phyloP scores from a whole-genome alignment of 352 stramenopile genomes.

The Pythium phragmiticola region DNA sequence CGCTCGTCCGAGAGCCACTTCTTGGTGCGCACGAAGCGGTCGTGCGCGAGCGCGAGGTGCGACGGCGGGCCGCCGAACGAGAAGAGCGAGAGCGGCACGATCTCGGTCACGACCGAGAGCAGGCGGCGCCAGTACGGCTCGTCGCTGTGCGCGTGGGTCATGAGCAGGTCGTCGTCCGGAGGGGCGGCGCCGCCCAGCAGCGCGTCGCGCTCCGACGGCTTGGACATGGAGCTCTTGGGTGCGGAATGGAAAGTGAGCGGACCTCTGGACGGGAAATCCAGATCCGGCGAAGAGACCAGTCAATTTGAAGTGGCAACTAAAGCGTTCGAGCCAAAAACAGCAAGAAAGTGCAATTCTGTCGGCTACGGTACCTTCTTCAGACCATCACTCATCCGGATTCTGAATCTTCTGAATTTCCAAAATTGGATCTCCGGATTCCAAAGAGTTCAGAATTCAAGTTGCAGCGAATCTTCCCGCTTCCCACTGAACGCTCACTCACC shows the following conservation, averaged over 20 bases:
- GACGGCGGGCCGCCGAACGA: slow-evolving; percentile 66
- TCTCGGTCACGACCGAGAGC: slow-evolving; percentile 50
- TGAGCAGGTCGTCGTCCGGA: slow-evolving; percentile 4
- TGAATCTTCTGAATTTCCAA: background rate
- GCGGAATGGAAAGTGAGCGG: background rate
- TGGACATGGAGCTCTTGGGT: background rate
- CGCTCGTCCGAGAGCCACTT: slow-evolving; percentile 91
- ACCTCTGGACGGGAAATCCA: background rate
- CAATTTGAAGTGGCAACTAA: background rate
- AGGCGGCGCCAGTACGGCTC: slow-evolving; percentile 49
- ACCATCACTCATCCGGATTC: background rate
- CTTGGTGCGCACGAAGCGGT: slow-evolving; percentile 84
- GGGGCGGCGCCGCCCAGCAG: slow-evolving; percentile 22
- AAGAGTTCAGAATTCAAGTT: background rate
- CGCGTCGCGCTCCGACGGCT: slow-evolving; percentile 27
- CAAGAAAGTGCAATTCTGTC: background rate
- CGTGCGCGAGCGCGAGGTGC: slow-evolving; percentile 60
- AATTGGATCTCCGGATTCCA: background rate
- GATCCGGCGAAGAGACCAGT: background rate
- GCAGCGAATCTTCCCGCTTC: background rate
- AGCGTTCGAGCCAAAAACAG: background rate
- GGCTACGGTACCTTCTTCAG: background rate
- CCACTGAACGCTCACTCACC: background rate
- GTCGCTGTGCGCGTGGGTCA: slow-evolving; percentile 13
- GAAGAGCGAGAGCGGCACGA: slow-evolving; percentile 59